phyloP scores from a whole-genome alignment of 2,329 filamentous ascomycete genomes.

The Ceratocystis cubensis region DNA sequence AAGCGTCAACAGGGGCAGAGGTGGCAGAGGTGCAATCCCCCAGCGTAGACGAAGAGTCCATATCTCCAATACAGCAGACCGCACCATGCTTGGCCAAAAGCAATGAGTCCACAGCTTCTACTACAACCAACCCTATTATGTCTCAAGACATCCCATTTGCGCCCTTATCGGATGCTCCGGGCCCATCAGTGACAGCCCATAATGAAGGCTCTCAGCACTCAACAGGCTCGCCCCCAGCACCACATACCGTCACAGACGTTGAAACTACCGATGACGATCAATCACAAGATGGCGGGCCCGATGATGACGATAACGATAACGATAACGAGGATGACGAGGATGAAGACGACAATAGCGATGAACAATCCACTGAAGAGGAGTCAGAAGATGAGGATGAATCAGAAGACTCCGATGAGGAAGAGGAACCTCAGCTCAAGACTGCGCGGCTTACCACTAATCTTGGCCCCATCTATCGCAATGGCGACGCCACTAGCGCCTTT shows the following conservation, averaged over 20 bases:
- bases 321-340: conserved; percentile 26
- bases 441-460: conserved; percentile 72
- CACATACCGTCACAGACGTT: background rate
- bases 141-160: background rate
- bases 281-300: conserved; percentile 18
- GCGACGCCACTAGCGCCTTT: conserved; percentile 86
- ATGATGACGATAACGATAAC: conserved; percentile 22
- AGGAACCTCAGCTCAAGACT: conserved; percentile 91
- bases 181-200: background rate
- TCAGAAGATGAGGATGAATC: conserved; percentile 50
- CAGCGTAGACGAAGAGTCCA: background rate
- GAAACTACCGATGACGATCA: background rate
- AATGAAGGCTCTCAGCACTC: background rate
- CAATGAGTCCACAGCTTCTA: background rate
- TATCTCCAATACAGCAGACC: background rate
- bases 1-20: background rate
- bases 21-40: background rate
- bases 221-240: background rate
- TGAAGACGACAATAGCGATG: conserved; percentile 32
- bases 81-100: background rate
- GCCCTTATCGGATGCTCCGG: background rate
- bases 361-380: conserved; percentile 28
- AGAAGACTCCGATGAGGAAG: conserved; percentile 66
- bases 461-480: conserved; percentile 75
- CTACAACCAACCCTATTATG: background rate